Evolutionary conservation across 2,329 filamentous ascomycete genomes (phyloP).

Genomic region (Sordariomycetes sp.): DNA sequence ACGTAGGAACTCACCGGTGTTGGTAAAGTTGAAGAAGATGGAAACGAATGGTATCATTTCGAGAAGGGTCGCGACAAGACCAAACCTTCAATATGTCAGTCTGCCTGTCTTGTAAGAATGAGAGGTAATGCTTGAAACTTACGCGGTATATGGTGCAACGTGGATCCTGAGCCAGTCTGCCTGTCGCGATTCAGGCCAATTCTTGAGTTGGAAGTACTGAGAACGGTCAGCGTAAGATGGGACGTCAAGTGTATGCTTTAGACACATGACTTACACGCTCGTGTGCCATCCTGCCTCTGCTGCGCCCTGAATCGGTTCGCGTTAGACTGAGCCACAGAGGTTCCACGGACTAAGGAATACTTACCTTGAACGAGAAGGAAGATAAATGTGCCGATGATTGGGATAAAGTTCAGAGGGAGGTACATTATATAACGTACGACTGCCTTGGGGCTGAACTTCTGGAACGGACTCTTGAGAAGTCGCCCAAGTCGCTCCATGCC

Average conservation of each 20-base stretch:
- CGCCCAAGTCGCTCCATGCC: slow-evolving; percentile 44
- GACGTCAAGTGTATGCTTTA: slow-evolving; percentile 11
- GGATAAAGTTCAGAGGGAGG: slow-evolving; percentile 85
- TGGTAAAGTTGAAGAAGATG: slow-evolving; percentile 80
- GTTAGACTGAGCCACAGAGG: neutral
- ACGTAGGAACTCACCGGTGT: slow-evolving; percentile 43
- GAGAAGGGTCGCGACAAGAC: slow-evolving; percentile 59
- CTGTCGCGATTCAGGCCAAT: slow-evolving; percentile 39
- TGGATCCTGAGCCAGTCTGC: neutral
- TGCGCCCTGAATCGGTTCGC: slow-evolving; percentile 22
- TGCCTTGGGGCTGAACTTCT: slow-evolving; percentile 42
- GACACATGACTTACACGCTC: slow-evolving; percentile 25
- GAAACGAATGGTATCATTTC: slow-evolving; percentile 77
- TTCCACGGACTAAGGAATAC: slow-evolving; percentile 6
- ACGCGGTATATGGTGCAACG: slow-evolving; percentile 3
- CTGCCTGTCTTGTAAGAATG: neutral
- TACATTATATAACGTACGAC: slow-evolving; percentile 73
- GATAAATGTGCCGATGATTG: slow-evolving; percentile 44
- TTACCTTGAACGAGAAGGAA: slow-evolving; percentile 67
- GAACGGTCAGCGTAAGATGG: slow-evolving; percentile 23
- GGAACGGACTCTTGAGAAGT: slow-evolving; percentile 42
- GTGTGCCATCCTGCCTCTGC: slow-evolving; percentile 34
- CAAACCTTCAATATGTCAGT: slow-evolving; percentile 41
- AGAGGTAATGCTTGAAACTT: neutral
- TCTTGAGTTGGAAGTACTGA: slow-evolving; percentile 85